These are phyloP conservation scores for Candida peoriensis DNA, from an alignment of 805 yeast genomes.

Conservation along the genomic window DNA sequence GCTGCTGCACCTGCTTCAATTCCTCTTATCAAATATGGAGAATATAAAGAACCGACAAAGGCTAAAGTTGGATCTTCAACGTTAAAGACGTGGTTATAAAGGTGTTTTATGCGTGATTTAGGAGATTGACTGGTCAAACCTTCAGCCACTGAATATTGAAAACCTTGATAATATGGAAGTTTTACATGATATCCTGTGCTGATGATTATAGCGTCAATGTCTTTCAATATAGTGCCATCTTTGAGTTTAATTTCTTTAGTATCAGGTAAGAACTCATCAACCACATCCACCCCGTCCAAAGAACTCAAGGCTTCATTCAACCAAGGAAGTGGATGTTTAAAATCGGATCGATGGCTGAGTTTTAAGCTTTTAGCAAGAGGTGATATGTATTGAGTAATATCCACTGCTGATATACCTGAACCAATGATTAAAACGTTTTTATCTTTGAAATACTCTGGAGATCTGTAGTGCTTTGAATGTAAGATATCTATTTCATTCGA, in stretches of 20 bases:
- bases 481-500: conserved; percentile 40
- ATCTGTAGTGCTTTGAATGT: conserved; percentile 49
- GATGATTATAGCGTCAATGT: conserved; percentile 33
- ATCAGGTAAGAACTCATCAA: conserved; percentile 25
- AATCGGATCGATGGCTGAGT: conserved; percentile 65
- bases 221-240: conserved; percentile 30
- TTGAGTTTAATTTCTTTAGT: conserved; percentile 24
- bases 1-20: conserved; percentile 52
- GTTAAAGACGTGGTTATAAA: conserved; percentile 42
- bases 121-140: conserved; percentile 16
- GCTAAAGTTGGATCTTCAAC: conserved; percentile 42
- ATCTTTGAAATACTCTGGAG: conserved; percentile 32
- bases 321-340: conserved; percentile 42
- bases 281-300: conserved; percentile 24
- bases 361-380: conserved; percentile 41
- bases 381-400: conserved; percentile 38
- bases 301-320: conserved; percentile 28
- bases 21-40: conserved; percentile 42
- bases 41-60: conserved; percentile 35
- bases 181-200: conserved; percentile 43
- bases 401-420: conserved; percentile 38
- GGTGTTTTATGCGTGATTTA: conserved; percentile 33
- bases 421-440: conserved; percentile 41
- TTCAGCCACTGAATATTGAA: conserved; percentile 21
- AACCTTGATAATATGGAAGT: conserved; percentile 30